Base-by-base conservation (phyloP, 164 flowering plant species). In the Annona squamosa region DNA sequence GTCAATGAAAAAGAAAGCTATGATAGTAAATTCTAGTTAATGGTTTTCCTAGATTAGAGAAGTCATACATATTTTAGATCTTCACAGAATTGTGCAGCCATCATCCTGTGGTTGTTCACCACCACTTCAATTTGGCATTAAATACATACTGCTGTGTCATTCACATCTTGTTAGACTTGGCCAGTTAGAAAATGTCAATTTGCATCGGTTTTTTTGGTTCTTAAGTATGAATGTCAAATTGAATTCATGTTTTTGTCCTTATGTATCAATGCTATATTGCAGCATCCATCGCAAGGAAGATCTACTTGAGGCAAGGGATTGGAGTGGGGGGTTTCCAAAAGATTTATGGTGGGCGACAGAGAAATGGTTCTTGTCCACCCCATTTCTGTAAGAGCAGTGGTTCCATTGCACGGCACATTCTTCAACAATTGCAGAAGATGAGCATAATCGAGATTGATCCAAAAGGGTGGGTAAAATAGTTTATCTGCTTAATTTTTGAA, bases 331-430 rank as follows among this genome's bases (percentile, higher is more conserved):
- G 88, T 26, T 94, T 94, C 83, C 75, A 76, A 26, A 90, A 90
- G 74, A 94, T 94, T n/a, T 92, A 94, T 76, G 98, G 98, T 70
- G 98, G 98, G 0, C 83, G 90, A 81, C 83, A 92, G 91, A 89
- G 94, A 82, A 94, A 94, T 76, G 94, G 98, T 9, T 87, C 93
- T 68, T 87, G 96, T 16, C 98, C 97, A 5, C 94, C 87, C 0
- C 97, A 90, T 74, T 94, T 92, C 80, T 82, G 97, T 87, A 86
- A 88, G 85, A 92, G 96, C 89, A 90, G 96, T 82, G 98, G 97
- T 59, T 76, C 90, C 12, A 69, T 94, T 73, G 94, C 97, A 48
- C 97, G 93, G 0, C 89, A 94, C 86, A 87, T 94, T 65, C 92
- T 92, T 57, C 92, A 91, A 52, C 93, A 92, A 70, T 78, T 94